These are phyloP conservation scores for Cucumis sativus DNA, from an alignment of 306 rosid genomes.

Conservation along the genomic window Cucumber_9930_V3 NC_026658.2:4134001-4134500, in stretches of 20 bases:
- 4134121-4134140: constrained; percentile 3
- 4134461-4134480: constrained; percentile 93
- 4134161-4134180: neutral
- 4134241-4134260: constrained; percentile 70
- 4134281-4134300: constrained; percentile 74
- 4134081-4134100: neutral
- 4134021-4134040: no score
- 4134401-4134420: constrained; percentile 97
- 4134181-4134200: neutral
- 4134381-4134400: constrained; percentile 61
- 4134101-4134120: neutral
- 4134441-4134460: constrained; percentile 96
- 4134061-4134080: neutral
- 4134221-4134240: constrained; percentile 12
- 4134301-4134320: constrained; percentile 98
- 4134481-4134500: constrained; percentile 28
- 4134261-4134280: constrained; percentile 94
- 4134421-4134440: constrained; percentile 94
- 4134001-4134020: no score
- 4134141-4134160: neutral
- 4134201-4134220: neutral
- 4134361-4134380: constrained; percentile 5
- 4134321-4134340: constrained; percentile 4
- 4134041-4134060: neutral
- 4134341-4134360: constrained; percentile 4